phyloP scores from a whole-genome alignment of 2,329 filamentous ascomycete genomes.

The Cercospora citrullina region DNA sequence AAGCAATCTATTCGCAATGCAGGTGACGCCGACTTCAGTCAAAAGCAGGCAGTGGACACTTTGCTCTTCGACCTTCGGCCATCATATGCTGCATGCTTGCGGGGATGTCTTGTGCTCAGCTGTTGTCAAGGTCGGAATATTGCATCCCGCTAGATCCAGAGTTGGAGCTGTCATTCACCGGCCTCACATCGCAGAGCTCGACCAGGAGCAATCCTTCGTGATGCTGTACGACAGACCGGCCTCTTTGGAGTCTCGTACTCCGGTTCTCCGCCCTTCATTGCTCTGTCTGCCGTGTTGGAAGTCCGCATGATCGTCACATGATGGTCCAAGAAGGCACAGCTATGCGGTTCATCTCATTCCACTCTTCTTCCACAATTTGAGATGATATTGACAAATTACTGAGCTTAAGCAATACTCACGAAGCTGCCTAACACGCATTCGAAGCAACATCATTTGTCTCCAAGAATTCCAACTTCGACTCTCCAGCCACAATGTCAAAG shows the following conservation, averaged over 20 bases:
- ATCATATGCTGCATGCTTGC: not conserved
- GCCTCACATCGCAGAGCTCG: not conserved
- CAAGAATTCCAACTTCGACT: not conserved
- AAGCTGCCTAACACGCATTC: not conserved
- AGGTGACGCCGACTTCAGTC: not conserved
- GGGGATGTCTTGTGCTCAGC: constrained; percentile 3
- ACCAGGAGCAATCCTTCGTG: not conserved
- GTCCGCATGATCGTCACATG: not conserved
- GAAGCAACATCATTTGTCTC: not conserved
- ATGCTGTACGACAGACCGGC: not conserved
- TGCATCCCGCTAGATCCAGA: constrained; percentile 5
- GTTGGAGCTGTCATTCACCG: not conserved
- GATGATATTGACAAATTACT: not conserved
- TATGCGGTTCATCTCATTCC: not conserved
- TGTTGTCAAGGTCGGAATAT: constrained; percentile 17
- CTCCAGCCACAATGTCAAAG: not conserved
- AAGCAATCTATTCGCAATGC: constrained; percentile 16
- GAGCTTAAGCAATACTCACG: not conserved
- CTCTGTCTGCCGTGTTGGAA: not conserved
- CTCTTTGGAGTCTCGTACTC: not conserved
- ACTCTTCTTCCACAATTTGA: not conserved
- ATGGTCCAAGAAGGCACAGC: not conserved
- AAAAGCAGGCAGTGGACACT: constrained; percentile 4
- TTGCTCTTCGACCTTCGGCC: not conserved
- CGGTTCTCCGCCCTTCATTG: not conserved